These are phyloP conservation scores for Aspergillus mulundensis DNA, from an alignment of 495 filamentous ascomycete species.

Conservation along the genomic window DNA sequence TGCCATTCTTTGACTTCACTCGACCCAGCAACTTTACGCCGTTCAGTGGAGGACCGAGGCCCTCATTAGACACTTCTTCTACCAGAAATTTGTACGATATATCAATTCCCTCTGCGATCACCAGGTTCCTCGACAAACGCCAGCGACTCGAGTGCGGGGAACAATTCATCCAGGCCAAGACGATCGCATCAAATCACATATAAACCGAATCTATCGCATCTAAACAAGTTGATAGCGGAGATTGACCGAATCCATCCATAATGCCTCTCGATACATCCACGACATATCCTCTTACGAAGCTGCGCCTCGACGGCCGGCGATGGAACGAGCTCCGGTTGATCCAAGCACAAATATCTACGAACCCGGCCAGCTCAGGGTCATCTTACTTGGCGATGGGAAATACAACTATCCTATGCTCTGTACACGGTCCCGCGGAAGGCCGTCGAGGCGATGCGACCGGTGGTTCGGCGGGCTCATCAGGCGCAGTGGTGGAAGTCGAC, in stretches of 20 bases:
- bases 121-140: neutral
- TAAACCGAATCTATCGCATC: neutral
- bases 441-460: constrained; percentile 45
- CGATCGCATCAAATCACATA: neutral
- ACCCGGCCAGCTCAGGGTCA: constrained; percentile 84
- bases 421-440: constrained; percentile 74
- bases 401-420: constrained; percentile 91
- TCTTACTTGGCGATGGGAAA: constrained; percentile 93
- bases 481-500: constrained; percentile 70
- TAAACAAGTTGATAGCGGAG: neutral
- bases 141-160: constrained; percentile 19
- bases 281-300: constrained; percentile 72
- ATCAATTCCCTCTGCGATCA: neutral
- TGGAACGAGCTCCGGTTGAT: constrained; percentile 97
- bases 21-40: neutral
- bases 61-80: too few species aligned
- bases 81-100: neutral
- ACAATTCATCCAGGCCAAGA: neutral
- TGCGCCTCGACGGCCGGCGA: constrained; percentile 88
- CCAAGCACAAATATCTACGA: constrained; percentile 83
- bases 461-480: constrained; percentile 43
- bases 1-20: neutral
- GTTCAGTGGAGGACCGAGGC: too few species aligned
- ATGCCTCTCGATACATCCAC: constrained; percentile 92
- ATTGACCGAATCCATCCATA: constrained; percentile 18